These are phyloP conservation scores for Limnanthes douglasii DNA, from an alignment of 345 rosid species.

Conservation along the genomic window DNA sequence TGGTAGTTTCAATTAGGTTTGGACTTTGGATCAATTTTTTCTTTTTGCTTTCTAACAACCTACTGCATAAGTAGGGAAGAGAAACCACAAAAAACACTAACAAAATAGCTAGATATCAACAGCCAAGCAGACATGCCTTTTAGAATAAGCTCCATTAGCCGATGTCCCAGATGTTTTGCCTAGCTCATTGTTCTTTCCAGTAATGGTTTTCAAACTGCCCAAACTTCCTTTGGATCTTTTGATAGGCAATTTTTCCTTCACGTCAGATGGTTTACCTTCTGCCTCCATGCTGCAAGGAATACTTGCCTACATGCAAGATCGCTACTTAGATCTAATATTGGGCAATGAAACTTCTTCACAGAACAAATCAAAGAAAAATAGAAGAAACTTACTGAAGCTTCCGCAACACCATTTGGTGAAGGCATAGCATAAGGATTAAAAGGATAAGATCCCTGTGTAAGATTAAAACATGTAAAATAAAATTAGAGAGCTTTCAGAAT, in stretches of 20 bases:
- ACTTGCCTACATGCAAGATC: constrained; percentile 40
- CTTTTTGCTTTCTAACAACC: constrained; percentile 2
- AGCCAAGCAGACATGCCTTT: constrained; percentile 39
- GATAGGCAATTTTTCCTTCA: constrained; percentile 87
- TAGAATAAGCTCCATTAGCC: constrained; percentile 76
- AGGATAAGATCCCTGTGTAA: constrained; percentile 80
- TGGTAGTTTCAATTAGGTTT: no score
- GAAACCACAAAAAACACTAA: no score
- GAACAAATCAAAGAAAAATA: constrained; percentile 7
- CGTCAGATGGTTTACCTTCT: constrained; percentile 69
- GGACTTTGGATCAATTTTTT: no score
- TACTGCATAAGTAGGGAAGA: no score
- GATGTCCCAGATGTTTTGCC: constrained; percentile 61
- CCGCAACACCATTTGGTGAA: constrained; percentile 81
- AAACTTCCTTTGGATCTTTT: constrained; percentile 98
- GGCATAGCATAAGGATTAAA: constrained; percentile 95
- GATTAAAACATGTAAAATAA: constrained; percentile 1
- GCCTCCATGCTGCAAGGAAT: constrained; percentile 55
- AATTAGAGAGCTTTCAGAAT: constrained; percentile 4
- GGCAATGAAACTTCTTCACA: constrained; percentile 2
- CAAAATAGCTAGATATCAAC: no score
- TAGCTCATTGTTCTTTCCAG: constrained; percentile 59
- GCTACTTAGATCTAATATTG: constrained; percentile 7
- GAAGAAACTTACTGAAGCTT: constrained; percentile 52
- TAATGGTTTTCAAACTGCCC: constrained; percentile 90